Evolutionary conservation across 371 early-diverging fungal species (phyloP), one percentile per base, ranked within the genome.

Genomic region (Chytridium lagenaria): DNA sequence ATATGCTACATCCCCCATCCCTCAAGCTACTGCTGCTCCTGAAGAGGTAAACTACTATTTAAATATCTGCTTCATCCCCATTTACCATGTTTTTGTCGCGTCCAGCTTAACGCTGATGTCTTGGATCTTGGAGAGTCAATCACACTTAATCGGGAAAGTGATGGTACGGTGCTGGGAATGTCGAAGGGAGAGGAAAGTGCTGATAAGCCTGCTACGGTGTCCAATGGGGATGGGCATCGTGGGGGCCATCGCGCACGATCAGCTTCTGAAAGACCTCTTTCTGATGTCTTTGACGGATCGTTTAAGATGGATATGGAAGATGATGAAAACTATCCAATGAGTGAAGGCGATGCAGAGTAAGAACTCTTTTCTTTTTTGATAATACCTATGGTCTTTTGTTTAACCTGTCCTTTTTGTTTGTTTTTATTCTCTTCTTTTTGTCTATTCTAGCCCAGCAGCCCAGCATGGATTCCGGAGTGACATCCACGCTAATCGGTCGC

Each of bases 1-100:
- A 75, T 93, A 93, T 74, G 94, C 91, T 57, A 97, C 97, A 0
- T 94, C 95, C 12, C 97, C 97, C 2, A 88, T 97, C 59, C 86
- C 91, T 51, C 88, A 89, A 40, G 92, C 93, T n/a, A 76, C 80
- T 49, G 67, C 80, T 1, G 65, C 69, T 33, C 30, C 59, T 30
- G 72, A 69, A 44, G 75, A 50, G 50, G 68, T 68, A n/a, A 34
- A 34, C 2, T 28, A n/a, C 51, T 55, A 19, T 22, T 39, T 59
- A 16, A 3, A 40, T 50, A 50, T 59, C 16, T 19, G 52, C 22
- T 19, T 69, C 34, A 31, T 2, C n/a, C 51, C 15, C n/a, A 2
- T 55, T 52, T 5, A 28, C 23, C n/a, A 50, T 50, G 22, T 34
- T 22, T 23, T 55, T 28, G 51, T 28, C 55, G 26, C 5, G 5